Percentiles rank a stretch among this genome's conserved stretches.
Evolutionary conservation across 2,329 filamentous ascomycete species (phyloP).

Genomic region (Hymenoscyphus fructigenus): DNA sequence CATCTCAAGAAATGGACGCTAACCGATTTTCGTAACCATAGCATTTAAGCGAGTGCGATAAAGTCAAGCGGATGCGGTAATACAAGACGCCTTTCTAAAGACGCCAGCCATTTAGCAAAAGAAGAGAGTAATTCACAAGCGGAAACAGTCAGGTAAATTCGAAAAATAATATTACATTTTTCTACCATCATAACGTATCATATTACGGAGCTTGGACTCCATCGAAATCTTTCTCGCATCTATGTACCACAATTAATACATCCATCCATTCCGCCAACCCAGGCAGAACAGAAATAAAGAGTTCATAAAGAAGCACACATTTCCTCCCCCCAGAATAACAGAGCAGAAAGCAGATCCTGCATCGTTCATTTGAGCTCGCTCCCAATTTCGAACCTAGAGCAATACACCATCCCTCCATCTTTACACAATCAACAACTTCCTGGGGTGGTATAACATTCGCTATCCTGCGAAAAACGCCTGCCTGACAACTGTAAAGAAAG

Average conservation of each 20-base stretch:
- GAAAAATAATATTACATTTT: constrained; percentile 1
- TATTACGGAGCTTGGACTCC: background rate
- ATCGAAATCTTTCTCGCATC: background rate
- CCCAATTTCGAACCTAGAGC: background rate
- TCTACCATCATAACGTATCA: constrained; percentile 1
- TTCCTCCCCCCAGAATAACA: background rate
- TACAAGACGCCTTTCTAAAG: no score
- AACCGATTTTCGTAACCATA: no score
- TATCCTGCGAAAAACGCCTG: constrained; percentile 1
- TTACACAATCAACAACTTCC: background rate
- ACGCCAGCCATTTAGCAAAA: background rate
- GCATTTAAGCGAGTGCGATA: no score
- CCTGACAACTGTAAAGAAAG: background rate
- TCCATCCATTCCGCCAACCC: background rate
- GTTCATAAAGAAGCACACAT: background rate
- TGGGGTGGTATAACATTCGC: background rate
- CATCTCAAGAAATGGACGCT: no score
- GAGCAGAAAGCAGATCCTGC: no score
- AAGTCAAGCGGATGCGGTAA: no score
- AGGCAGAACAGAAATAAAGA: background rate
- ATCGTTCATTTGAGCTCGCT: background rate
- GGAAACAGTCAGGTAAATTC: background rate
- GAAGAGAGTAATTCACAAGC: background rate
- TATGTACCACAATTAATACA: constrained; percentile 2
- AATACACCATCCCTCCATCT: background rate